Evolutionary conservation across 2,329 filamentous ascomycete genomes (phyloP), one percentile per base, ranked within the genome.

Genomic region (Ilyonectria mors-panacis): DNA sequence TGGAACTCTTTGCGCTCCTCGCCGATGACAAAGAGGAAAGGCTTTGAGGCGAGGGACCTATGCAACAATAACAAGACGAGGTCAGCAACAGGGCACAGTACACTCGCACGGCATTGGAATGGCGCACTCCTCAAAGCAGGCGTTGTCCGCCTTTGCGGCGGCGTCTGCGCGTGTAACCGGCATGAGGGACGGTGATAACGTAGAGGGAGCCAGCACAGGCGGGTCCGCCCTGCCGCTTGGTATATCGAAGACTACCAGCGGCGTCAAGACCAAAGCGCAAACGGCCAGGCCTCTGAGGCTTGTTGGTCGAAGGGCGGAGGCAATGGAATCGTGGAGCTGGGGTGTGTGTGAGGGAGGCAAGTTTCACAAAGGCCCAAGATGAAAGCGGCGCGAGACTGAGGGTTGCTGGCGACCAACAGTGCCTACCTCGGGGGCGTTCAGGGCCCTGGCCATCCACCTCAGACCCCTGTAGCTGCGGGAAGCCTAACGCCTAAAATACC

Each of bases 11-110:
- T 74, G 47, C 55, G 59, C 21, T 73, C 66, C 35, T 62, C 21
- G 42, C 73, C 73, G 17, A 76, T 54, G 47, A 75, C 51, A 55
- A 76, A 76, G 56, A 73, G 37, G 50, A 76, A 76, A 2, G 74
- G 73, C 28, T 70, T 74, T 26, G 74, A 76, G 28, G 72, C 59
- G 53, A 75, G 68, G 21, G 71, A 70, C 19, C 73, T 75, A 42
- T 23, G n/a, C n/a, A 50, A 35, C 28, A 26, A 39, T 2, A 23
- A 37, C 12, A 33, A 42, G 47, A n/a, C 26, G 30, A 48, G 33
- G 28, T 33, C 44, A 45, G 48, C 28, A 35, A 19, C 33, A 10
- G 37, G 47, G 35, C 35, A 33, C 15, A 61, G 19, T 5, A 21
- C 15, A 39, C 51, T 23, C 13, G 7, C 17, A 28, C 30, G 30